A percentile compares a stretch with the other conserved stretches of the same genome.
phyloP scores from a whole-genome alignment of 2,329 filamentous ascomycete genomes.

The Metarhizium guizhouense region DNA sequence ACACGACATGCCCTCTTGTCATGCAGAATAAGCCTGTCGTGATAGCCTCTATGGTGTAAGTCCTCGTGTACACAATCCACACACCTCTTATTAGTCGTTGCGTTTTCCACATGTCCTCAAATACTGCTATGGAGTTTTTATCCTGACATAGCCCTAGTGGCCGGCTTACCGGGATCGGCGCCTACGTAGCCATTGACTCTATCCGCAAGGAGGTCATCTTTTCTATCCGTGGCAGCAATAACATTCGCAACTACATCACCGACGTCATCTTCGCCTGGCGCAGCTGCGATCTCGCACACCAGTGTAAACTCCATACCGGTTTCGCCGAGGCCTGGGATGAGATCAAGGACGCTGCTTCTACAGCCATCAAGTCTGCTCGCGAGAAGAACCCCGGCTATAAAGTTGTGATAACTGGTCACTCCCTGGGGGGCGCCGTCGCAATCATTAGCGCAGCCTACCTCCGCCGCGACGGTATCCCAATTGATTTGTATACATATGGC shows the following conservation, averaged over 20 bases:
- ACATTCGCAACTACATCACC: conserved; percentile 52
- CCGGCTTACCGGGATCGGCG: conserved; percentile 33
- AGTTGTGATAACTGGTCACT: conserved; percentile 57
- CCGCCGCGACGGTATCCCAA: conserved; percentile 33
- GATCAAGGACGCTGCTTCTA: conserved; percentile 31
- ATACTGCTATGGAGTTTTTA: conserved; percentile 4
- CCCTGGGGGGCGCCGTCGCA: conserved; percentile 57
- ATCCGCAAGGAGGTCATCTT: conserved; percentile 45
- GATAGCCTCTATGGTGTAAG: conserved; percentile 32
- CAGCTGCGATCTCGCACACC: conserved; percentile 21
- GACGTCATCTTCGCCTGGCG: conserved; percentile 31
- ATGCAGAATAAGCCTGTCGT: conserved; percentile 33
- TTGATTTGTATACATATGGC: conserved; percentile 58
- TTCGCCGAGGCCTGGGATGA: conserved; percentile 53
- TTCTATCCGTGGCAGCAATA: conserved; percentile 49
- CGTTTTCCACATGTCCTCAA: conserved; percentile 4
- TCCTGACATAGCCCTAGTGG: conserved; percentile 24
- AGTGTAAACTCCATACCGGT: conserved; percentile 46
- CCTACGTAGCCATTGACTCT: conserved; percentile 42
- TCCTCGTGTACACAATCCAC: not conserved
- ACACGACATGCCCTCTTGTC: conserved; percentile 34
- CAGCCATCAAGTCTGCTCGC: conserved; percentile 33
- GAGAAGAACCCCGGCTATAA: conserved; percentile 39
- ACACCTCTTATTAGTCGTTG: not conserved
- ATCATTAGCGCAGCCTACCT: conserved; percentile 50